A percentile compares a stretch with the other conserved stretches of the same genome.
Conservation (phyloP, 108 stramenopile species). For the Stephanodiscus triporus region DNA sequence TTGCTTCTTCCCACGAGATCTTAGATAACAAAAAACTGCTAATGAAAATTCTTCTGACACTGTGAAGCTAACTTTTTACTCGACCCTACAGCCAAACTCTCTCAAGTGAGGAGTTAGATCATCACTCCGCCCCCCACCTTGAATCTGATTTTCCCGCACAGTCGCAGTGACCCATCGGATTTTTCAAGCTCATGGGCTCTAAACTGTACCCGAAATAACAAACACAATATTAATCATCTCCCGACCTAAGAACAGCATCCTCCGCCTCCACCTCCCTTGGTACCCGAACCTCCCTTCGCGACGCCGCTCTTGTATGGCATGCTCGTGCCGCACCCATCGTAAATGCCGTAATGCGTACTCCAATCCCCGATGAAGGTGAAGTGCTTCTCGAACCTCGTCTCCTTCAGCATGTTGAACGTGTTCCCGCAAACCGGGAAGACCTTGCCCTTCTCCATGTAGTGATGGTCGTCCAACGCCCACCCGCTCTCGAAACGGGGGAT, state of each 20-base stretch:
- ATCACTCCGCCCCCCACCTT: too few species aligned
- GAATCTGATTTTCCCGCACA: too few species aligned
- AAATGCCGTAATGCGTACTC: slow-evolving; percentile 89
- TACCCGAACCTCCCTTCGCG: slow-evolving; percentile 9
- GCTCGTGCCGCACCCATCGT: slow-evolving; percentile 86
- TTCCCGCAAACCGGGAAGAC: slow-evolving; percentile 96
- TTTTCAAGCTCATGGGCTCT: too few species aligned
- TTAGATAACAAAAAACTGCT: too few species aligned
- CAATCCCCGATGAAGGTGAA: slow-evolving; percentile 91
- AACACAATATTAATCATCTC: too few species aligned
- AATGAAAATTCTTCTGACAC: too few species aligned
- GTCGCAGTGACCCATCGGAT: too few species aligned
- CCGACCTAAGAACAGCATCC: slow-evolving; percentile 27
- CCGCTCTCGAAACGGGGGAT: slow-evolving; percentile 77
- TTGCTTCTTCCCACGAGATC: too few species aligned
- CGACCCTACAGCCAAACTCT: too few species aligned
- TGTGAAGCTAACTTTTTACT: too few species aligned
- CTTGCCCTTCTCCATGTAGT: slow-evolving; percentile 89
- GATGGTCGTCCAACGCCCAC: slow-evolving; percentile 93
- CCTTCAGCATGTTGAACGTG: slow-evolving; percentile 90
- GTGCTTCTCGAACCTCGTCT: slow-evolving; percentile 80
- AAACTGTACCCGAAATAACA: too few species aligned
- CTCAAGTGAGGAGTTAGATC: too few species aligned
- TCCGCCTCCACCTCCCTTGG: slow-evolving; percentile 37
- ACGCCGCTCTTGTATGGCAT: slow-evolving; percentile 45